Evolutionary conservation across 2,329 filamentous ascomycete genomes (phyloP).

Genomic region (Diaporthe sp.): DNA sequence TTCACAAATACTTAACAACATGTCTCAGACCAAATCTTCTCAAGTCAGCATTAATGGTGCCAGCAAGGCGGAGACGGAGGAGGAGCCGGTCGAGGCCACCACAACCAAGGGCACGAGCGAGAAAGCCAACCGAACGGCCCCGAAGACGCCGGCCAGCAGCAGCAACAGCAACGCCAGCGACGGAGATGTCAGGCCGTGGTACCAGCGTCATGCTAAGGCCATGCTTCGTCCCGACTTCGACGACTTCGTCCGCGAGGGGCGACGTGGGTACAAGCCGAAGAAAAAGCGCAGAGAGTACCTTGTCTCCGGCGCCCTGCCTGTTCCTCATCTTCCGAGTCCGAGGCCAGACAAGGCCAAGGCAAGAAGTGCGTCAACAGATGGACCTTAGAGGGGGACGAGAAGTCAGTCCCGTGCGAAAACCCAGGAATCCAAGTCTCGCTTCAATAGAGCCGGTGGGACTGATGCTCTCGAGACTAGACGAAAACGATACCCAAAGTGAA

Average conservation of each 20-base stretch:
- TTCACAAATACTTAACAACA: slow-evolving; percentile 23
- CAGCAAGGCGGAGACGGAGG: slow-evolving; percentile 3
- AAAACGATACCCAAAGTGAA: slow-evolving; percentile 8
- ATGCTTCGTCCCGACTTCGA: slow-evolving; percentile 35
- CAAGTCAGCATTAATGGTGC: neutral
- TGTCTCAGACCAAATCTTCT: slow-evolving; percentile 33
- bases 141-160: slow-evolving; percentile 2
- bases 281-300: neutral
- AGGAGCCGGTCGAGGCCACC: neutral
- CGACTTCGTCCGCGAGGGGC: slow-evolving; percentile 29
- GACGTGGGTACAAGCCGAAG: slow-evolving; percentile 2
- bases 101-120: neutral
- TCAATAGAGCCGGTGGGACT: neutral
- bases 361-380: neutral
- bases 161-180: neutral
- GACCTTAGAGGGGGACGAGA: slow-evolving; percentile 16
- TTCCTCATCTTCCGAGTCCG: slow-evolving; percentile 6
- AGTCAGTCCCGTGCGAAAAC: neutral
- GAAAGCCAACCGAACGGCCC: neutral
- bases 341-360: neutral
- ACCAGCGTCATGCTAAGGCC: slow-evolving; percentile 36
- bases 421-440: neutral
- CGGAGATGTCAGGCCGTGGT: slow-evolving; percentile 24
- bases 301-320: slow-evolving; percentile 34
- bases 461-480: slow-evolving; percentile 28